Conservation (phyloP, 306 rosid genomes). For the Dryas alaskensis region DNA sequence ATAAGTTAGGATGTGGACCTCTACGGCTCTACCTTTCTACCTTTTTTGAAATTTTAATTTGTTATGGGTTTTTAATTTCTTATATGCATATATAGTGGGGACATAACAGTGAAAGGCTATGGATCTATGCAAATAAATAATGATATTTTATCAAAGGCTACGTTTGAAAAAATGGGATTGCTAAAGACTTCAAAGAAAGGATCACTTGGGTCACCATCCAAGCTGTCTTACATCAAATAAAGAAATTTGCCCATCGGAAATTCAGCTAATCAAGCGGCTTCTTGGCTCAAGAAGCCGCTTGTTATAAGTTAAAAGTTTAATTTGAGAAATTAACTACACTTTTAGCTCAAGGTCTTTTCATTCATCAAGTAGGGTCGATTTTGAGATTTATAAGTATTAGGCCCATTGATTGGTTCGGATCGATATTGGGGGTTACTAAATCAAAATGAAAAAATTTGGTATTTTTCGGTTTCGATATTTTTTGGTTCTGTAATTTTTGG, state of each 20-base stretch:
- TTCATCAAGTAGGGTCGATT: too few relatives aligned
- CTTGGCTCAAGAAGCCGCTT: neutral
- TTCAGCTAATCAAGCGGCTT: slow-evolving; percentile 12
- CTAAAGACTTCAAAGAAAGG: slow-evolving; percentile 9
- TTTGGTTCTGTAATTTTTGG: too few relatives aligned
- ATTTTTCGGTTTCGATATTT: too few relatives aligned
- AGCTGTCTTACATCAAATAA: slow-evolving; percentile 25
- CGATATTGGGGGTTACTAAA: too few relatives aligned
- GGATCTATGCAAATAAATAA: slow-evolving; percentile 2
- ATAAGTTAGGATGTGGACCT: neutral
- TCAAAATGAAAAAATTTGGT: too few relatives aligned
- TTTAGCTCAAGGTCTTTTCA: too few relatives aligned
- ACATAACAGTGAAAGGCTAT: slow-evolving; percentile 20
- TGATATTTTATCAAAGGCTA: neutral
- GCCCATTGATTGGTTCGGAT: too few relatives aligned
- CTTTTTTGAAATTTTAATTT: slow-evolving; percentile 18
- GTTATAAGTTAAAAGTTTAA: too few relatives aligned
- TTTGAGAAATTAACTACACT: too few relatives aligned
- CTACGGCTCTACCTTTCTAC: slow-evolving; percentile 11
- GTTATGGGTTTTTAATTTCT: slow-evolving; percentile 6
- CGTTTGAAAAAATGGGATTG: slow-evolving; percentile 7
- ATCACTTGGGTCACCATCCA: slow-evolving; percentile 31
- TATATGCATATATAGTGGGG: slow-evolving; percentile 21
- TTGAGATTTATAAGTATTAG: too few relatives aligned
- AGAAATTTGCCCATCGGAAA: slow-evolving; percentile 2